phyloP scores from a whole-genome alignment of 768 basidiomycete species.

The Tephrocybe sp. region DNA sequence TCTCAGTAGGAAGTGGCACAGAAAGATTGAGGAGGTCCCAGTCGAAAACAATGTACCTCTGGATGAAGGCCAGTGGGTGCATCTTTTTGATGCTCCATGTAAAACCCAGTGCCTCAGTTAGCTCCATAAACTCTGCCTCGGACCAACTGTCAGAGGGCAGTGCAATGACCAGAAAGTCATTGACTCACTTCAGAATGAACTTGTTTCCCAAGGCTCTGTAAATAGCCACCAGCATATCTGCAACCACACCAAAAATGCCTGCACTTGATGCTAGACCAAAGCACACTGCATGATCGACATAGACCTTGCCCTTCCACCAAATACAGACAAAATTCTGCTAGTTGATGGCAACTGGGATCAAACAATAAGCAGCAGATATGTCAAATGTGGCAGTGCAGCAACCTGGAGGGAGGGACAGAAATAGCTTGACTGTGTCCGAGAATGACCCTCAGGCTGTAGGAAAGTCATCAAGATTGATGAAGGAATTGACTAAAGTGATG shows the following conservation, averaged over 20 bases:
- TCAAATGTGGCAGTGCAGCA: slow-evolving; percentile 35
- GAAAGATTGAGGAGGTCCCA: slow-evolving; percentile 29
- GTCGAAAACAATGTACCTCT: slow-evolving; percentile 32
- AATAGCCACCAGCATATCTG: slow-evolving; percentile 32
- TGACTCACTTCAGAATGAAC: slow-evolving; percentile 35
- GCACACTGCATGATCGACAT: slow-evolving; percentile 30
- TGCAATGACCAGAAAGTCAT: slow-evolving; percentile 34
- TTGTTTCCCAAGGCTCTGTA: slow-evolving; percentile 21
- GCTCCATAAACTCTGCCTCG: slow-evolving; percentile 26
- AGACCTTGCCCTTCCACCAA: slow-evolving; percentile 29
- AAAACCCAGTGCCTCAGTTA: slow-evolving; percentile 24
- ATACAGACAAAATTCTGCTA: slow-evolving; percentile 31
- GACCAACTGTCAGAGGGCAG: slow-evolving; percentile 22
- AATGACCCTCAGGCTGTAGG: slow-evolving; percentile 40
- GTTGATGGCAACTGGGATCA: slow-evolving; percentile 31
- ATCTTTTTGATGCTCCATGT: slow-evolving; percentile 34
- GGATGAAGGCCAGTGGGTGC: slow-evolving; percentile 14
- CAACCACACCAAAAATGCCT: slow-evolving; percentile 33
- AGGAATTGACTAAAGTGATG: slow-evolving; percentile 24
- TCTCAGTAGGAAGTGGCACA: slow-evolving; percentile 25
- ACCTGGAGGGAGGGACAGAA: slow-evolving; percentile 26
- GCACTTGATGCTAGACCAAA: slow-evolving; percentile 34
- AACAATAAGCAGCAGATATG: slow-evolving; percentile 36
- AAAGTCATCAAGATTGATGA: slow-evolving; percentile 26
- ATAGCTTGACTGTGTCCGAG: slow-evolving; percentile 17